phyloP scores from a whole-genome alignment of 495 filamentous ascomycete species.

The Aspergillus hancockii region DNA sequence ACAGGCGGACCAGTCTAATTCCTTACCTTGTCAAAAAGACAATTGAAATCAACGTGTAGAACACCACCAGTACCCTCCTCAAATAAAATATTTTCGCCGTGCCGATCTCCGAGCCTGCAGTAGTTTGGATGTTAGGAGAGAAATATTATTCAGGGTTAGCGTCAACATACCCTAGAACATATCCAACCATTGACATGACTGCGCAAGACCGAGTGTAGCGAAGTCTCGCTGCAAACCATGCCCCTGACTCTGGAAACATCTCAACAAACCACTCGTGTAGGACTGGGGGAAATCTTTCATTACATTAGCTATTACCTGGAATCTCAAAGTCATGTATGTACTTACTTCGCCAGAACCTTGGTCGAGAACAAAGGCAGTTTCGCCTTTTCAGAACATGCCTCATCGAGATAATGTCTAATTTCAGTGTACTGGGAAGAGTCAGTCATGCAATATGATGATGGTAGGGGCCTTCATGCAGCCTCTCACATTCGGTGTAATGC shows the following conservation, averaged over 20 bases:
- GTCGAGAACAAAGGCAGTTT: constrained; percentile 70
- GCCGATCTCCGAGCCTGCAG: constrained; percentile 81
- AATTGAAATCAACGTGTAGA: constrained; percentile 99
- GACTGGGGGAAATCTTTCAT: constrained; percentile 69
- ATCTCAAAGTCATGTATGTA: neutral
- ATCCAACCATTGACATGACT: constrained; percentile 97
- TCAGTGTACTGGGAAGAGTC: constrained; percentile 52
- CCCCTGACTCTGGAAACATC: constrained; percentile 87
- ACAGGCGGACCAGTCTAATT: neutral
- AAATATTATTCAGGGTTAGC: constrained; percentile 2
- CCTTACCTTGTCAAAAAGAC: constrained; percentile 87
- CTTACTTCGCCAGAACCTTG: constrained; percentile 53
- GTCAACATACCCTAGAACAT: constrained; percentile 69
- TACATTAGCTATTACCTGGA: constrained; percentile 14
- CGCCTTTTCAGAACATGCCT: constrained; percentile 53
- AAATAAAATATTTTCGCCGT: constrained; percentile 95
- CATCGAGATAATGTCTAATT: constrained; percentile 56
- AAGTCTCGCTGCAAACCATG: constrained; percentile 90
- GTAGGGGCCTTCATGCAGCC: neutral
- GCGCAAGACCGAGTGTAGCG: constrained; percentile 90
- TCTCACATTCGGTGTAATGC: constrained; percentile 56
- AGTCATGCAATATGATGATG: constrained; percentile 3
- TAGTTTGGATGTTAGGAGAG: neutral
- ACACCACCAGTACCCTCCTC: constrained; percentile 93
- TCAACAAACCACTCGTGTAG: constrained; percentile 94